Base-by-base conservation (phyloP, 805 yeast genomes). In the Metschnikowia similis region DNA sequence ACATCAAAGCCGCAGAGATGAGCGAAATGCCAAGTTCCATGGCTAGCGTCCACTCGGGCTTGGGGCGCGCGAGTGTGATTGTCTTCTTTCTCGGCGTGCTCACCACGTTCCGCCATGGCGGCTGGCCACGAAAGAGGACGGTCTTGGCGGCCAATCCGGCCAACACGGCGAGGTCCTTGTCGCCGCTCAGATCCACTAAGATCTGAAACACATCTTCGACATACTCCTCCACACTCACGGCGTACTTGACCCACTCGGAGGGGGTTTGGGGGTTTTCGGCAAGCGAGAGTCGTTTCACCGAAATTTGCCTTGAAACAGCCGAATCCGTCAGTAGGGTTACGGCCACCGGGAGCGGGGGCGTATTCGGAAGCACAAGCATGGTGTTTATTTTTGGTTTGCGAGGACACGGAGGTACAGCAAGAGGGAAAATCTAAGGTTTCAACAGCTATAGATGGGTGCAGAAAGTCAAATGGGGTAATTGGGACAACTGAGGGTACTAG, bases 351-450 rank as follows among this genome's bases (percentile, higher is more conserved):
- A 38, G 51, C 6, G 69, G 70, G 1, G 72, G 72, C 1, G 70
- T 65, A 44, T 67, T 57, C 37, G 74, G 74, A 44, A 70, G 61
- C 8, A 66, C 60, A 38, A 69, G 56, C 74, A 69, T 36, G 7
- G 6, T 17, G 21, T 21, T 21, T 21, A 21, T 21, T 21, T 4
- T 21, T 21, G 21, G 21, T 21, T 21, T 21, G 21, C 4, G 21
- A 21, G 21, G 21, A 21, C 21, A 21, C 21, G 21, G 21, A 21
- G 21, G 21, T 21, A 21, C 3, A 21, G 0, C 21, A 21, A 21
- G 21, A 21, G 21, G 1, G 5, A 21, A 21, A 21, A 21, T 1
- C 3, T 5, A 21, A 5, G 4, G 5, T 21, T 21, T 21, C 21
- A 21, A 4, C 21, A 21, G 21, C 21, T 21, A 2, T 21, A 5